A percentile compares a stretch with the other conserved stretches of the same genome.
These are phyloP conservation scores for Uronychia setigera DNA, from an alignment of 73 alveolate genomes.

Conservation along the genomic window DNA sequence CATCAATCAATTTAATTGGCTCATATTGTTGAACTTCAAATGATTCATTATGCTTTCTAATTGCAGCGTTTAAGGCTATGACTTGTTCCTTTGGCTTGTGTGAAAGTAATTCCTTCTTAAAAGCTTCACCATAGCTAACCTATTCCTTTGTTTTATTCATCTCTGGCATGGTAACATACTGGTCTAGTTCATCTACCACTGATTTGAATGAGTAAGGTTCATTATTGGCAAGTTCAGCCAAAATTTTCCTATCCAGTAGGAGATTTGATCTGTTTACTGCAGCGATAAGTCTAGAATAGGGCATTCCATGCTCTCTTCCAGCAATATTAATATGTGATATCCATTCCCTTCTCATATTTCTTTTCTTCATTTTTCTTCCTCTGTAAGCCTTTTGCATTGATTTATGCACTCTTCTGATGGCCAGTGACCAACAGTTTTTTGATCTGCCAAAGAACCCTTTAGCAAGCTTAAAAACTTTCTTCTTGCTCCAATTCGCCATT, in stretches of 20 bases:
- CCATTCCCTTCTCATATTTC: constrained; percentile 77
- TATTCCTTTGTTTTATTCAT: not conserved
- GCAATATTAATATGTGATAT: constrained; percentile 81
- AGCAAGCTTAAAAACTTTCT: constrained; percentile 71
- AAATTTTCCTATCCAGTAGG: constrained; percentile 77
- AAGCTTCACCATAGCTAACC: constrained; percentile 13
- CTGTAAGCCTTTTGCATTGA: constrained; percentile 73
- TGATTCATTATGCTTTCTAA: constrained; percentile 18
- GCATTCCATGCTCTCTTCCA: constrained; percentile 74
- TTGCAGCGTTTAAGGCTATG: not conserved
- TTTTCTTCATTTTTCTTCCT: constrained; percentile 77
- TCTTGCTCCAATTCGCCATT: constrained; percentile 59
- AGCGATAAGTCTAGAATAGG: constrained; percentile 71
- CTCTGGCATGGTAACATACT: not conserved
- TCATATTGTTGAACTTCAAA: not conserved
- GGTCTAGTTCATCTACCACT: constrained; percentile 74
- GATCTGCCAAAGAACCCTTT: constrained; percentile 81
- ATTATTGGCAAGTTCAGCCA: constrained; percentile 73
- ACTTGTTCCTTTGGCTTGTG: not conserved
- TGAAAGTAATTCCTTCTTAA: constrained; percentile 9
- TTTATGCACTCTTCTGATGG: constrained; percentile 71
- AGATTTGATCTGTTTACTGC: constrained; percentile 79
- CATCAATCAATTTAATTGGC: not conserved
- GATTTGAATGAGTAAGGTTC: constrained; percentile 88
- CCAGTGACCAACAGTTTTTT: constrained; percentile 72